Percentiles rank a stretch among this genome's conserved stretches.
Evolutionary conservation across 768 basidiomycete species (phyloP).

Genomic region (Mycena filopes): DNA sequence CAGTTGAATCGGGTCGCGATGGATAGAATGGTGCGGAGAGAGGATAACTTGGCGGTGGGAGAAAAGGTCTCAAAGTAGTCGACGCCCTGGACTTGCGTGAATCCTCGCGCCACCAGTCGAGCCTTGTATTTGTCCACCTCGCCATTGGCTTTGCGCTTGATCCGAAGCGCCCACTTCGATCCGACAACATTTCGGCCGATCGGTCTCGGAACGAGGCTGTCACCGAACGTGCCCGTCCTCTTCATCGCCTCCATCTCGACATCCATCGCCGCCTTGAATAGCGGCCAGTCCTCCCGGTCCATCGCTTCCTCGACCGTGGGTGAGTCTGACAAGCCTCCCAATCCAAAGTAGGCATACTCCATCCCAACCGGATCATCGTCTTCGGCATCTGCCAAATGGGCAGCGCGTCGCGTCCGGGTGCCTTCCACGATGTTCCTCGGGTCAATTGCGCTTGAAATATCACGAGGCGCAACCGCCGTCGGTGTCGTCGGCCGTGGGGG

Average conservation of each 20-base stretch:
- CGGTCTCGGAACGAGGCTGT: constrained; percentile 37
- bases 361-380: constrained; percentile 7
- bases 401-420: constrained; percentile 13
- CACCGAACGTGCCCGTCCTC: constrained; percentile 11
- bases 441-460: constrained; percentile 25
- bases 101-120: not conserved
- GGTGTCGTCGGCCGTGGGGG: not conserved
- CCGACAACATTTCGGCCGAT: constrained; percentile 35
- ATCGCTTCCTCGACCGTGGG: constrained; percentile 24
- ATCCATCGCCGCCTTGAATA: constrained; percentile 15
- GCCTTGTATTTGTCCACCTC: constrained; percentile 45
- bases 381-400: not conserved
- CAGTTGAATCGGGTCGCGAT: constrained; percentile 23
- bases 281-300: constrained; percentile 15
- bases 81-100: constrained; percentile 32
- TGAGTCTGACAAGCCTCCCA: too few relatives aligned
- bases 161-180: constrained; percentile 40
- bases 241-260: constrained; percentile 23
- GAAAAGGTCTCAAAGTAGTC: constrained; percentile 39
- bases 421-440: constrained; percentile 21
- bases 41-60: constrained; percentile 8
- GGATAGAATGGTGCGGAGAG: constrained; percentile 7
- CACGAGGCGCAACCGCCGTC: constrained; percentile 6
- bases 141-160: constrained; percentile 48
- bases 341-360: too few relatives aligned